Percentiles rank a stretch among this genome's conserved stretches.
These are phyloP conservation scores for Malassezia arunalokei DNA, from an alignment of 1,284 basidiomycete genomes.

Conservation along the genomic window DNA sequence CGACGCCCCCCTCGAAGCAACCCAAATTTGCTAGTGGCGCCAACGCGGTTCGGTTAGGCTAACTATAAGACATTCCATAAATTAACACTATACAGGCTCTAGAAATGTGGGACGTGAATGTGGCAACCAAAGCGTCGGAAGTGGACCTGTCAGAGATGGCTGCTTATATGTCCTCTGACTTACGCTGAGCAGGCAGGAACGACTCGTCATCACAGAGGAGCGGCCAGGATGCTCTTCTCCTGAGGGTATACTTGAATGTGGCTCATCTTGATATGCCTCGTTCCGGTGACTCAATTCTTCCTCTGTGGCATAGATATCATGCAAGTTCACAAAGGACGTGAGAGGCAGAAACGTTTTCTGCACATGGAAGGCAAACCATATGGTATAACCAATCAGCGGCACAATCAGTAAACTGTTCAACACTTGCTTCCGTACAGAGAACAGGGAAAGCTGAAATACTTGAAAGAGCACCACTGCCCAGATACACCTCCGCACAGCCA, in stretches of 20 bases:
- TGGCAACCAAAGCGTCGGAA: slow-evolving; percentile 40
- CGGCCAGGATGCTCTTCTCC: neutral
- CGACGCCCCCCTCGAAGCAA: neutral
- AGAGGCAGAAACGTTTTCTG: slow-evolving; percentile 62
- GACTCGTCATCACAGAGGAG: too few relatives aligned
- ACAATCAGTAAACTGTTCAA: slow-evolving; percentile 64
- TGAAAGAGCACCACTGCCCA: slow-evolving; percentile 43
- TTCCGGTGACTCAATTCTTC: slow-evolving; percentile 4
- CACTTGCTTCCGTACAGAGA: slow-evolving; percentile 67
- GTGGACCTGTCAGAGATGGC: slow-evolving; percentile 33
- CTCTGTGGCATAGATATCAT: slow-evolving; percentile 26
- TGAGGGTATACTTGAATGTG: neutral
- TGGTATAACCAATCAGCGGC: slow-evolving; percentile 64
- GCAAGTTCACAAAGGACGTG: slow-evolving; percentile 55
- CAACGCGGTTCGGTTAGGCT: slow-evolving; percentile 12
- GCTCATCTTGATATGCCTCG: neutral
- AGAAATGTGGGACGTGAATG: neutral
- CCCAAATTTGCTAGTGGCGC: slow-evolving; percentile 14
- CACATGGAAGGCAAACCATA: slow-evolving; percentile 68
- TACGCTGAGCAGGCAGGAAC: neutral
- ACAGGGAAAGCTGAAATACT: slow-evolving; percentile 52
- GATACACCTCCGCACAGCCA: slow-evolving; percentile 43
- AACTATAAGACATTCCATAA: neutral
- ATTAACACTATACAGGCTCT: neutral
- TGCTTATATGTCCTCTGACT: slow-evolving; percentile 30